Base-by-base conservation (phyloP, 169 alveolate genomes). In the Theileria sp. region DNA sequence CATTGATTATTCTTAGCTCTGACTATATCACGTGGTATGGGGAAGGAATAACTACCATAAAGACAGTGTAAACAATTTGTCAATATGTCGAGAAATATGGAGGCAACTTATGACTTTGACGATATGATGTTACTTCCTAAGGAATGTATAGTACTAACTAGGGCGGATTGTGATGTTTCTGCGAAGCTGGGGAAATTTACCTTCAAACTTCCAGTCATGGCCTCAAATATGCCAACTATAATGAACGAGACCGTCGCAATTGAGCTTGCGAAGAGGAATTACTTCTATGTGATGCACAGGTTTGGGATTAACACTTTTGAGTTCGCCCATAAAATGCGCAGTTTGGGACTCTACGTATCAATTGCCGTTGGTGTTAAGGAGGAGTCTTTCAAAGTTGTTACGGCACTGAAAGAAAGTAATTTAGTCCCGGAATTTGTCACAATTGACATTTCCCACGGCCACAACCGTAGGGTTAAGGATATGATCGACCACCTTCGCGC, bases 211-310 rank as follows among this genome's bases (percentile, higher is more conserved):
- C 89, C 89, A 32, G 49, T 83, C 21, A 78, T 83, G 87, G 65
- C 89, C 8, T 64, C 89, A 13, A 83, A 83, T 75, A 83, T 83
- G 89, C 87, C 87, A 1, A 36, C 89, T n/a, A 66, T 83, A 30
- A 25, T 83, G 51, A 71, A 83, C 69, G 89, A 83, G 61, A 73
- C 60, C n/a, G 49, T 83, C n/a, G 87, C 83, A 30, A 60, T 70
- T 9, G 82, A 83, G 64, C 61, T 83, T 26, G 89, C 89, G 36
- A 49, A 67, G 36, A 10, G 76, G 66, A 70, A 50, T 64, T 83
- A 83, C 82, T 76, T 83, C 60, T 83, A 83, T 50, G 82, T 77
- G 13, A 83, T 83, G 89, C 91, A 85, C 62, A 28, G 88, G 38
- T 71, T 54, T 61, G 73, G 80, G 58, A 65, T 72, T 36, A 89